Percentiles rank a stretch among this genome's conserved stretches.
phyloP scores from a whole-genome alignment of 441 rosid species.

The Euphorbia corollata region DNA sequence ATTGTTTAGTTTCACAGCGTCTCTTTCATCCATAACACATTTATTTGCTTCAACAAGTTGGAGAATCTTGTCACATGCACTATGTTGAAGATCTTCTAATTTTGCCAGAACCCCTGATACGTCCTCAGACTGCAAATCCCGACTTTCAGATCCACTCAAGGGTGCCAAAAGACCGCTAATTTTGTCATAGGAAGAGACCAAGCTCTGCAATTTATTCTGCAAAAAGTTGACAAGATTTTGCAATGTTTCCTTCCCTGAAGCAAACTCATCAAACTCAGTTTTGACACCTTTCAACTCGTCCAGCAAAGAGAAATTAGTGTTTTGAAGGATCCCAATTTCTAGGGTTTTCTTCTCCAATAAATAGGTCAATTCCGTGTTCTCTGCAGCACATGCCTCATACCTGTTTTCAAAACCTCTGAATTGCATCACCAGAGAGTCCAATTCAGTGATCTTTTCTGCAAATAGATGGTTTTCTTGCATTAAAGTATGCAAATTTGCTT shows the following conservation, averaged over 20 bases:
- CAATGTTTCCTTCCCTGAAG: conserved; percentile 42
- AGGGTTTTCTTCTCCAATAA: conserved; percentile 49
- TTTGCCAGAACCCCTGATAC: conserved; percentile 29
- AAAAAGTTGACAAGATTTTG: conserved; percentile 35
- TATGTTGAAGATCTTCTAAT: conserved; percentile 54
- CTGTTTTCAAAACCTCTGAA: conserved; percentile 41
- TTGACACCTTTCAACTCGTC: conserved; percentile 45
- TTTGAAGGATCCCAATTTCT: conserved; percentile 47
- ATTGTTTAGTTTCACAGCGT: conserved; percentile 34
- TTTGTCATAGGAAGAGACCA: conserved; percentile 38
- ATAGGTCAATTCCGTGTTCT: conserved; percentile 55
- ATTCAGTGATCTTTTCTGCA: conserved; percentile 54
- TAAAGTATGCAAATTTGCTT: conserved; percentile 44
- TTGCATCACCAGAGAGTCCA: conserved; percentile 52
- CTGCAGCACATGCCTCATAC: conserved; percentile 51
- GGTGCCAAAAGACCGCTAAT: conserved; percentile 29
- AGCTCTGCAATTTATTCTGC: conserved; percentile 38
- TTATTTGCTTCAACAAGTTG: conserved; percentile 50
- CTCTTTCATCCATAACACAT: conserved; percentile 45
- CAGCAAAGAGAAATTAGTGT: conserved; percentile 38
- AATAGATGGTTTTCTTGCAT: conserved; percentile 54
- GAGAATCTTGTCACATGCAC: conserved; percentile 41
- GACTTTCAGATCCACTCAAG: conserved; percentile 29
- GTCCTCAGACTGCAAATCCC: conserved; percentile 40
- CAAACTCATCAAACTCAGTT: conserved; percentile 40